Conservation (phyloP, 2,329 filamentous ascomycete genomes). For the Aspergillus fumigatiaffinis region DNA sequence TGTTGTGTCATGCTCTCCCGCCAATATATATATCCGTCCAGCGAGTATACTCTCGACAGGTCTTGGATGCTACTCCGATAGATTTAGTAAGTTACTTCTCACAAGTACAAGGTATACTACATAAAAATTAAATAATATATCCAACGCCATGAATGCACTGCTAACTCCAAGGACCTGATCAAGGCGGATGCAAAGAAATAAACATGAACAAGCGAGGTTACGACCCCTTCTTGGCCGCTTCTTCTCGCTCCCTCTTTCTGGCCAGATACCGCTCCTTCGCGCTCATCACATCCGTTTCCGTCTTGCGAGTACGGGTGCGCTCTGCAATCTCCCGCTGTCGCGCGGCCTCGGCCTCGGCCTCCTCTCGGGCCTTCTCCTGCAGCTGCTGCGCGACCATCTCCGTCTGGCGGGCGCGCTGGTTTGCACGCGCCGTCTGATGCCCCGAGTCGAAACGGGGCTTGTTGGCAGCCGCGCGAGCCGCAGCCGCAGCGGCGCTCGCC, state of each 20-base stretch:
- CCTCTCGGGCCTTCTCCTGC: constrained; percentile 52
- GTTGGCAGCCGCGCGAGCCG: constrained; percentile 14
- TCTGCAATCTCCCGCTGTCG: constrained; percentile 51
- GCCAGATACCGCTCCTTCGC: constrained; percentile 60
- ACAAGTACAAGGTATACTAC: background rate
- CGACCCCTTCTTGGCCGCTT: constrained; percentile 25
- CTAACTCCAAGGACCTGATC: background rate
- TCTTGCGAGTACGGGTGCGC: constrained; percentile 57
- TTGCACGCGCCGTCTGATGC: constrained; percentile 37
- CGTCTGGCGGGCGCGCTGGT: constrained; percentile 54
- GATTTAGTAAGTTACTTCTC: background rate
- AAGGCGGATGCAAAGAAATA: constrained; percentile 4
- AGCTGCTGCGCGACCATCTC: constrained; percentile 59
- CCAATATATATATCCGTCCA: background rate
- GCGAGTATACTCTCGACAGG: background rate
- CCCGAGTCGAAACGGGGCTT: constrained; percentile 22
- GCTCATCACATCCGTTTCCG: constrained; percentile 54
- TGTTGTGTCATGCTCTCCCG: no score
- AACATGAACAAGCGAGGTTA: background rate
- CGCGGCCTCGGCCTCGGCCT: constrained; percentile 55
- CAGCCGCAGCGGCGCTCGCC: constrained; percentile 14
- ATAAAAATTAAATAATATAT: background rate
- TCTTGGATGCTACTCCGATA: background rate
- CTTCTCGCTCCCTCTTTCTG: constrained; percentile 52
- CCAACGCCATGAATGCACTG: constrained; percentile 2